phyloP scores from a whole-genome alignment of 495 filamentous ascomycete genomes.

The Aspergillus bertholletiae region DNA sequence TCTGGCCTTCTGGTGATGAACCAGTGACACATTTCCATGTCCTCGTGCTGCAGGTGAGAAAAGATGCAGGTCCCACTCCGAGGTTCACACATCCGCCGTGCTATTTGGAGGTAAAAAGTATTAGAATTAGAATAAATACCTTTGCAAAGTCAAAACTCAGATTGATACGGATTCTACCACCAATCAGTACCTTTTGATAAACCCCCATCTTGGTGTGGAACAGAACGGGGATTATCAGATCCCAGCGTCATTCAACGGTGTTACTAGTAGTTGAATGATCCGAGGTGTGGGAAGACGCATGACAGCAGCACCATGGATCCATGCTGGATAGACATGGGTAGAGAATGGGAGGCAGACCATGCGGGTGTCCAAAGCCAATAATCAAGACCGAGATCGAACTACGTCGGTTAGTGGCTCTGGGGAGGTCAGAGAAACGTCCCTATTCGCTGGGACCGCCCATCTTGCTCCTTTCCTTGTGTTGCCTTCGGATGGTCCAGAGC shows the following conservation, averaged over 20 bases:
- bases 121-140: neutral
- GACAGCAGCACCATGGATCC: slow-evolving; percentile 19
- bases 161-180: neutral
- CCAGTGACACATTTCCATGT: neutral
- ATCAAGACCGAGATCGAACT: neutral
- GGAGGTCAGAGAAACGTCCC: neutral
- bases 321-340: neutral
- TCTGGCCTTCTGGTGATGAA: neutral
- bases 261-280: neutral
- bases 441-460: slow-evolving; percentile 2
- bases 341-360: neutral
- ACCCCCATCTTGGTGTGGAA: neutral
- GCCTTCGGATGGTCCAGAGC: slow-evolving; percentile 12
- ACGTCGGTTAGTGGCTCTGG: slow-evolving; percentile 4
- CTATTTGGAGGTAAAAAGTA: neutral
- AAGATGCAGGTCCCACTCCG: neutral
- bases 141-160: neutral
- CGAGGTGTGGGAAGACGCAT: slow-evolving; percentile 15
- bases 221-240: neutral
- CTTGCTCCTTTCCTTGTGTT: slow-evolving; percentile 9
- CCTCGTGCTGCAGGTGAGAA: slow-evolving; percentile 1
- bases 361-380: neutral
- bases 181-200: neutral
- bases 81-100: neutral
- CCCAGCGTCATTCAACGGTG: slow-evolving; percentile 1